Conservation (phyloP, 768 basidiomycete species). For the Podaxis carcinomalis region DNA sequence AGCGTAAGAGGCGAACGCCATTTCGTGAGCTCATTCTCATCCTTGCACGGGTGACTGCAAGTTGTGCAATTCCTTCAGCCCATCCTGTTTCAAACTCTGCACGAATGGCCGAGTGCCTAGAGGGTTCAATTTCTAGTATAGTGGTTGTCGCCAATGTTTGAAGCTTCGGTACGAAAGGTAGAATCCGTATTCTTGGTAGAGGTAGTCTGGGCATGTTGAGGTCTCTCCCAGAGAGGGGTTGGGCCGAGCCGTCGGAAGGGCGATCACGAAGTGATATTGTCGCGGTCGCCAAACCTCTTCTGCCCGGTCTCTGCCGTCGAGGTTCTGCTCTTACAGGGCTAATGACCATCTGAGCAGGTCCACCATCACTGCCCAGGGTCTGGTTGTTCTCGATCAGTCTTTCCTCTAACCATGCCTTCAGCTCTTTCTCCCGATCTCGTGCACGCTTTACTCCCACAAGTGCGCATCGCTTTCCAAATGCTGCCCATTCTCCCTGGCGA, state of each 20-base stretch:
- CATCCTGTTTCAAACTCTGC: constrained; percentile 59
- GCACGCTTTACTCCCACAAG: constrained; percentile 57
- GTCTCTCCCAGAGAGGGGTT: constrained; percentile 10
- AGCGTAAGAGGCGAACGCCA: constrained; percentile 39
- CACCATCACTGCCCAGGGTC: constrained; percentile 8
- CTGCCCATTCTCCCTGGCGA: constrained; percentile 54
- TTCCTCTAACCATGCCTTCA: constrained; percentile 47
- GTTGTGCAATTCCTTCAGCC: constrained; percentile 51
- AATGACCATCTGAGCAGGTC: constrained; percentile 11
- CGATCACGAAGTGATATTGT: constrained; percentile 54
- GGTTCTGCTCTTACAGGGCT: not conserved
- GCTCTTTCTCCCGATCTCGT: constrained; percentile 60
- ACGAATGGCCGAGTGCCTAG: constrained; percentile 35
- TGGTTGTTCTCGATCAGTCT: constrained; percentile 14
- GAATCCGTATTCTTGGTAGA: constrained; percentile 44
- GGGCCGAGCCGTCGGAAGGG: constrained; percentile 7
- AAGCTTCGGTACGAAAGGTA: constrained; percentile 51
- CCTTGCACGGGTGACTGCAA: constrained; percentile 45
- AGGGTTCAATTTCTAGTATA: constrained; percentile 23
- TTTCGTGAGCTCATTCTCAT: constrained; percentile 43
- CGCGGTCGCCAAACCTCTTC: constrained; percentile 61
- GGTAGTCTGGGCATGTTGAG: constrained; percentile 7
- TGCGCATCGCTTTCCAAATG: constrained; percentile 59
- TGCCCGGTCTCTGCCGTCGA: constrained; percentile 35
- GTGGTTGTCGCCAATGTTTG: constrained; percentile 44